phyloP scores from a whole-genome alignment of 305 asterid genomes.

The Solanum hybrid region DNA sequence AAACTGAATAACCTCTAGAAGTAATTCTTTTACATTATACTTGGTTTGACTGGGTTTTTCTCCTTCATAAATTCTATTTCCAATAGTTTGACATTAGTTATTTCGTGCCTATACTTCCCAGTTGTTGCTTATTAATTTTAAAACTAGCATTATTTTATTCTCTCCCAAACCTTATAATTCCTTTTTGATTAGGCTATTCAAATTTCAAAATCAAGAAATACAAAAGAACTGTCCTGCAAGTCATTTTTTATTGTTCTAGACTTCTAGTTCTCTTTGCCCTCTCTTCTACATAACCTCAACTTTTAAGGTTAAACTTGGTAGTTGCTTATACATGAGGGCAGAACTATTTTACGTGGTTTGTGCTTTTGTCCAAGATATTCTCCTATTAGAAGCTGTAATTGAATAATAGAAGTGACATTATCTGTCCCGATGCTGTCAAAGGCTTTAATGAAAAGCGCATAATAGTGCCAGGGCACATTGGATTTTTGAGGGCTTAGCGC shows the following conservation, averaged over 20 bases:
- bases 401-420: not conserved
- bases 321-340: not conserved
- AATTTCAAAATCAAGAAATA: not conserved
- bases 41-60: not conserved
- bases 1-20: not conserved
- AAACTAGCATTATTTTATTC: not conserved
- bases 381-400: not conserved
- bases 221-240: not conserved
- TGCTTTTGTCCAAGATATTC: not conserved
- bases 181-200: not conserved
- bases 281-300: not conserved
- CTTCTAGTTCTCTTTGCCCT: not conserved
- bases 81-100: not conserved
- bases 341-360: not conserved
- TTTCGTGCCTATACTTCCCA: not conserved
- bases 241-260: not conserved
- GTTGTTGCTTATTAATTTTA: not conserved
- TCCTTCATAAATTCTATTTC: not conserved
- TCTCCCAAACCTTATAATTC: not conserved
- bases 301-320: not conserved
- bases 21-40: not conserved
- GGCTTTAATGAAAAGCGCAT: not conserved
- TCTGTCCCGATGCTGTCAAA: not conserved
- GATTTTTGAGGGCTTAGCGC: not conserved
- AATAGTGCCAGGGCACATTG: not conserved